Percentiles rank a stretch among this genome's conserved stretches.
These are phyloP conservation scores for Colletotrichum costaricense DNA, from an alignment of 2,329 filamentous ascomycete species.

Conservation along the genomic window DNA sequence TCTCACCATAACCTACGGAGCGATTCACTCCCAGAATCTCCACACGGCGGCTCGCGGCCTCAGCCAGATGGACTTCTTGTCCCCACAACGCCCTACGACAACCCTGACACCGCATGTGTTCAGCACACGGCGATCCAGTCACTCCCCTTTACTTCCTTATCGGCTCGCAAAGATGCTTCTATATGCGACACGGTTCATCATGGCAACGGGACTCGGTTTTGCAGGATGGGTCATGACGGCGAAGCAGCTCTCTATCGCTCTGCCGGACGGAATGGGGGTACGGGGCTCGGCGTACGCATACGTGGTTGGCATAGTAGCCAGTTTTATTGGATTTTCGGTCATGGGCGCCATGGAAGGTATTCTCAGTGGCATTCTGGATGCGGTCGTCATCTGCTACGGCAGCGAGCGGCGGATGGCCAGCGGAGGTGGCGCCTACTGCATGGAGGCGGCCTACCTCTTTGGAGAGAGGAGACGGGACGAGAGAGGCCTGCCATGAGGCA, in stretches of 20 bases:
- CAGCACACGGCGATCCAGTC: conserved; percentile 42
- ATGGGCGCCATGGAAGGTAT: conserved; percentile 92
- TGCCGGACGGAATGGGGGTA: conserved; percentile 64
- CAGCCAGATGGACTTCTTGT: conserved; percentile 84
- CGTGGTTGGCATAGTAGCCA: conserved; percentile 90
- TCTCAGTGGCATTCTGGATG: conserved; percentile 87
- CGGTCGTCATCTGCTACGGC: conserved; percentile 91
- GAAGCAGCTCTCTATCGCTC: conserved; percentile 75
- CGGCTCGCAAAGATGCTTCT: conserved; percentile 91
- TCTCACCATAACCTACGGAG: conserved; percentile 89
- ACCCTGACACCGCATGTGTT: conserved; percentile 71
- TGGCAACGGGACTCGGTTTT: conserved; percentile 90
- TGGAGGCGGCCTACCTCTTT: conserved; percentile 91
- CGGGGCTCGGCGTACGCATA: conserved; percentile 94
- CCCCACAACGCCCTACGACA: conserved; percentile 78
- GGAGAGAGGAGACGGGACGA: conserved; percentile 66
- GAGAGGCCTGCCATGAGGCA: conserved; percentile 41
- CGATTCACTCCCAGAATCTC: conserved; percentile 90
- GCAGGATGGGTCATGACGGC: conserved; percentile 97
- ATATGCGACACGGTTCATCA: conserved; percentile 90
- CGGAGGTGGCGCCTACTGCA: conserved; percentile 82
- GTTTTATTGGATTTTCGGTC: conserved; percentile 94
- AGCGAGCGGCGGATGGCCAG: conserved; percentile 81
- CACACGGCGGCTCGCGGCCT: conserved; percentile 82
- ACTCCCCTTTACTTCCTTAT: conserved; percentile 77